phyloP scores from a whole-genome alignment of 129 eudicot species.

The Flaveria trinervia region DNA sequence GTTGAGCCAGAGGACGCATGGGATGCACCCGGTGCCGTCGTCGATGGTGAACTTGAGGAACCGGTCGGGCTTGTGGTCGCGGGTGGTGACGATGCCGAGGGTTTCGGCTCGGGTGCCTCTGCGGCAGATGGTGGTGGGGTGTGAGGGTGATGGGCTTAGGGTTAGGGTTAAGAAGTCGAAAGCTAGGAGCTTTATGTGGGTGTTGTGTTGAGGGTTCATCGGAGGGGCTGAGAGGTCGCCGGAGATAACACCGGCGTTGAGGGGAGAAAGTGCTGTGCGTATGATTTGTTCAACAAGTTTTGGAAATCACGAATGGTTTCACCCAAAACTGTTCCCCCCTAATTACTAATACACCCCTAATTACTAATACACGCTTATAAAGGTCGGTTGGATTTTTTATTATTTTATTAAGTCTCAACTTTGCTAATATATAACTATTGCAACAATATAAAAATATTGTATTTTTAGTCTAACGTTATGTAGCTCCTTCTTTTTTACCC shows the following conservation, averaged over 20 bases:
- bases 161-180: constrained; percentile 64
- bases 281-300: neutral
- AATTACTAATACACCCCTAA: too few relatives aligned
- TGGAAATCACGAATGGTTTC: neutral
- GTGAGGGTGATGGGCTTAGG: constrained; percentile 39
- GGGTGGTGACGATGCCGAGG: constrained; percentile 57
- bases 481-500: too few relatives aligned
- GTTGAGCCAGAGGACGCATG: constrained; percentile 92
- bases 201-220: constrained; percentile 44
- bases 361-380: too few relatives aligned
- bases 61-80: constrained; percentile 62
- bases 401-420: too few relatives aligned
- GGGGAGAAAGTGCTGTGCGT: neutral
- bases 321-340: too few relatives aligned
- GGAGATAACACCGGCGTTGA: neutral
- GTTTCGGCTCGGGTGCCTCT: constrained; percentile 58
- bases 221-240: neutral
- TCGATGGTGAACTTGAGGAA: constrained; percentile 74
- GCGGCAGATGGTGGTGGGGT: constrained; percentile 45
- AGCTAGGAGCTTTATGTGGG: constrained; percentile 76
- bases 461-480: too few relatives aligned
- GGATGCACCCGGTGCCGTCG: constrained; percentile 80
- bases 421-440: too few relatives aligned
- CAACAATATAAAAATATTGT: too few relatives aligned
- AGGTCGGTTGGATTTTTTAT: too few relatives aligned